Percentiles rank a stretch among this genome's conserved stretches.
Evolutionary conservation across 1,139 yeast species (phyloP).

Genomic region (Zygosaccharomyces sapae): DNA sequence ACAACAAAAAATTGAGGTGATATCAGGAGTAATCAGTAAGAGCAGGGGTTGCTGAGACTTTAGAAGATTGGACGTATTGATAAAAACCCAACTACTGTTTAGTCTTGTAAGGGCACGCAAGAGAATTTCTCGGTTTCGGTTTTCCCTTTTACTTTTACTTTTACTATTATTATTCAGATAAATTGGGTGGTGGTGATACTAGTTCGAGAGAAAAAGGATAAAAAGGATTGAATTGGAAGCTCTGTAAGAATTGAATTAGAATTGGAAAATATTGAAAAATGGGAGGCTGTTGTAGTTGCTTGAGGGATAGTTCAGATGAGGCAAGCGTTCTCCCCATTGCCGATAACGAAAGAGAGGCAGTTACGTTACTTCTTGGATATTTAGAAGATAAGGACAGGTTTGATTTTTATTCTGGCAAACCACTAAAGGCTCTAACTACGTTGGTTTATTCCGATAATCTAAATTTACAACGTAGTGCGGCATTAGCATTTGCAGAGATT

Average conservation of each 20-base stretch:
- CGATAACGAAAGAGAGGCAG: conserved; percentile 97
- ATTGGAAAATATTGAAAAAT: conserved; percentile 32
- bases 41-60: neutral
- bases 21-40: neutral
- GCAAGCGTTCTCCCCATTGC: conserved; percentile 81
- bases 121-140: neutral
- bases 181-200: neutral
- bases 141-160: neutral
- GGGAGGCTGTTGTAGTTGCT: conserved; percentile 69
- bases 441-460: conserved; percentile 91
- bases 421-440: conserved; percentile 82
- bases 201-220: neutral
- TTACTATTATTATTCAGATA: neutral
- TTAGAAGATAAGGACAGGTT: conserved; percentile 64
- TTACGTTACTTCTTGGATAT: conserved; percentile 80
- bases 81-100: neutral
- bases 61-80: neutral
- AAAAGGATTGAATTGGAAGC: neutral
- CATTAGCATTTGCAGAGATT: conserved; percentile 96
- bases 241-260: neutral
- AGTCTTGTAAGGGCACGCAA: neutral
- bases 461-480: conserved; percentile 95
- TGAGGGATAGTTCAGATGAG: conserved; percentile 41
- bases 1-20: neutral
- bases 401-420: conserved; percentile 89